Evolutionary conservation across 2,329 filamentous ascomycete genomes (phyloP).

Genomic region (Conoideocrella luteorostrata): DNA sequence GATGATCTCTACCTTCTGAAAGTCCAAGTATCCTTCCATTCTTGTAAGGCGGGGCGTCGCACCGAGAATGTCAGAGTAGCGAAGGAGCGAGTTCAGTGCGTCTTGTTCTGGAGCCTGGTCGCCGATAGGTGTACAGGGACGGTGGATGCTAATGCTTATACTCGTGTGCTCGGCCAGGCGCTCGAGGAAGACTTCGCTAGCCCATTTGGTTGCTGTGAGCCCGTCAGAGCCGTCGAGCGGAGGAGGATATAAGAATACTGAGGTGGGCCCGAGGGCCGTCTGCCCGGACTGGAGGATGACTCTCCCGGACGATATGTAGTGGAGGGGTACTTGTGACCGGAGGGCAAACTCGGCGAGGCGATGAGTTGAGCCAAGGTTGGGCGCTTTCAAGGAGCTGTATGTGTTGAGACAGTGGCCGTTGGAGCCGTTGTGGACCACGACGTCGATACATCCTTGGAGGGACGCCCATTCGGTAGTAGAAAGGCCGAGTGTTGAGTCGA

Average conservation of each 20-base stretch:
- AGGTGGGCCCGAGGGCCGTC: background rate
- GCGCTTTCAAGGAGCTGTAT: conserved; percentile 19
- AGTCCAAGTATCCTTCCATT: too few species aligned
- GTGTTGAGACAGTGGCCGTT: conserved; percentile 24
- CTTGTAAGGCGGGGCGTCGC: too few species aligned
- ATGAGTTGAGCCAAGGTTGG: conserved; percentile 21
- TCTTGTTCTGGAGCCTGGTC: too few species aligned
- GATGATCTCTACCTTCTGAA: too few species aligned
- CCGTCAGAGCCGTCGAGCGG: conserved; percentile 18
- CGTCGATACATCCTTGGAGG: conserved; percentile 18
- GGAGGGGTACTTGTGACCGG: conserved; percentile 20
- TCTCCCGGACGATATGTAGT: conserved; percentile 26
- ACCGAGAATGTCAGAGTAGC: too few species aligned
- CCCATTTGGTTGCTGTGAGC: conserved; percentile 27
- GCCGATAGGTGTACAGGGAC: too few species aligned
- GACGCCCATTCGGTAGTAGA: conserved; percentile 1
- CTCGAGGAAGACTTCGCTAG: conserved; percentile 23
- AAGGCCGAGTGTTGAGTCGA: conserved; percentile 2
- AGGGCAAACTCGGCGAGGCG: conserved; percentile 20
- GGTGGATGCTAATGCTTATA: conserved; percentile 10
- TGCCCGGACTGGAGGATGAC: conserved; percentile 10
- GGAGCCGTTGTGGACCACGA: conserved; percentile 45
- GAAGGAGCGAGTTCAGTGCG: too few species aligned
- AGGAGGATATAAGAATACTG: background rate
- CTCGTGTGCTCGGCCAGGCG: conserved; percentile 8